Conservation (phyloP, 371 early-diverging fungal genomes). For the Apophysomyces elegans region DNA sequence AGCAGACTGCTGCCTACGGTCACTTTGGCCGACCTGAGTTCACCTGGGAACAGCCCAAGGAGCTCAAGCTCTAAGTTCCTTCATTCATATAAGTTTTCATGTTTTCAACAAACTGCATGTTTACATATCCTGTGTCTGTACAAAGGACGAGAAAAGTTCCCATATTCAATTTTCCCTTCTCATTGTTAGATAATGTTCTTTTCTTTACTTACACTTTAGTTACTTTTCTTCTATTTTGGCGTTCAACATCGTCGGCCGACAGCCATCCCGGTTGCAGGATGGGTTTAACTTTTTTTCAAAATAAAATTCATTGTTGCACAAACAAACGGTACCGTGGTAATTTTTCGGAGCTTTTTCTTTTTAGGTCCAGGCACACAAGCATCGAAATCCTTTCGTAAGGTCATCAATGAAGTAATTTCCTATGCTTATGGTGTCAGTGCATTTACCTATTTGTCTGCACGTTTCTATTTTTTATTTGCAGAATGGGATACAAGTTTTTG, state of each 20-base stretch:
- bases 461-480: too few relatives aligned
- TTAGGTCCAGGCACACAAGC: not conserved
- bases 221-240: slow-evolving; percentile 20
- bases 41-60: slow-evolving; percentile 97
- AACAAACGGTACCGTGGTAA: not conserved
- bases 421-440: not conserved
- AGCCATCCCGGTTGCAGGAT: slow-evolving; percentile 48
- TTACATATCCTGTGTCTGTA: slow-evolving; percentile 15
- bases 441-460: too few relatives aligned
- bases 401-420: slow-evolving; percentile 5
- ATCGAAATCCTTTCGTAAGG: not conserved
- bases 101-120: slow-evolving; percentile 54
- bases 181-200: slow-evolving; percentile 31
- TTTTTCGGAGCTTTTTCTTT: not conserved
- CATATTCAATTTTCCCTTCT: slow-evolving; percentile 23
- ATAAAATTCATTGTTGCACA: not conserved
- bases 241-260: slow-evolving; percentile 48
- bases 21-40: slow-evolving; percentile 98
- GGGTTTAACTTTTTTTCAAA: slow-evolving; percentile 16
- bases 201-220: slow-evolving; percentile 21
- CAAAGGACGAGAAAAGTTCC: slow-evolving; percentile 10
- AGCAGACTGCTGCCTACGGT: slow-evolving; percentile 97
- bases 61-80: slow-evolving; percentile 74
- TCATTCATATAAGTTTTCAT: slow-evolving; percentile 14
- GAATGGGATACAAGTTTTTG: too few relatives aligned